A percentile compares a stretch with the other conserved stretches of the same genome.
Conservation (phyloP, 768 basidiomycete genomes). For the Tremella yokohamensis region DNA sequence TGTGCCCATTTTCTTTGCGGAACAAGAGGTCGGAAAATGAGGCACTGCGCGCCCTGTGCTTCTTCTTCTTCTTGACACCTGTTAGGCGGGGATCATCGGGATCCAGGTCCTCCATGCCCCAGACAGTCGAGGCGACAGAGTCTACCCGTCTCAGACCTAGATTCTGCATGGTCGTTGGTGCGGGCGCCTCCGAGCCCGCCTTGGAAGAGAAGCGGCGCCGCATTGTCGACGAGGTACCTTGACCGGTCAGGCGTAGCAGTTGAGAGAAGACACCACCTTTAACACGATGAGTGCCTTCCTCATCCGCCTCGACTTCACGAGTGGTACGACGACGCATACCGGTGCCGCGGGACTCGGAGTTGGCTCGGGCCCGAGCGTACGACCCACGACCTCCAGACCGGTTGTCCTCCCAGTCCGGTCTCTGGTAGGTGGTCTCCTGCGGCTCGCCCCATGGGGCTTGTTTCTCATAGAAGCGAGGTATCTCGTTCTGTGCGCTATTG, state of each 20-base stretch:
- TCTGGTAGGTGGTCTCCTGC: too few species aligned
- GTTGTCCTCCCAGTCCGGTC: too few species aligned
- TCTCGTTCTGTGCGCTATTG: too few species aligned
- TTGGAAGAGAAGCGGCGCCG: slow-evolving; percentile 19
- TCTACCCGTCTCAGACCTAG: slow-evolving; percentile 25
- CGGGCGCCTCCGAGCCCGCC: not conserved
- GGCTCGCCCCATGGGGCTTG: too few species aligned
- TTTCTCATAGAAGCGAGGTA: too few species aligned
- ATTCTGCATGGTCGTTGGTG: slow-evolving; percentile 22
- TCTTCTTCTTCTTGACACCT: slow-evolving; percentile 55
- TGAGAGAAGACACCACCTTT: slow-evolving; percentile 41
- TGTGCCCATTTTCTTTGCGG: not conserved
- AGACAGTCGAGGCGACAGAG: slow-evolving; percentile 14
- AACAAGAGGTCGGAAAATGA: slow-evolving; percentile 14
- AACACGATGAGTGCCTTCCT: slow-evolving; percentile 21
- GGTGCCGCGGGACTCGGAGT: too few species aligned
- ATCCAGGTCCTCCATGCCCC: slow-evolving; percentile 55
- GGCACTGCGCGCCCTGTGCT: slow-evolving; percentile 24
- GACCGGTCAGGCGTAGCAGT: slow-evolving; percentile 31
- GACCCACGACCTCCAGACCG: too few species aligned
- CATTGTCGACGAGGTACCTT: slow-evolving; percentile 19
- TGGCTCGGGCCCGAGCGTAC: too few species aligned
- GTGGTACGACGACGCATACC: slow-evolving; percentile 32
- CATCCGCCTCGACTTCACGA: slow-evolving; percentile 33
- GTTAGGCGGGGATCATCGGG: slow-evolving; percentile 70